Conservation (phyloP, 2,329 filamentous ascomycete genomes). For the Fusarium pseudograminearum region DNA sequence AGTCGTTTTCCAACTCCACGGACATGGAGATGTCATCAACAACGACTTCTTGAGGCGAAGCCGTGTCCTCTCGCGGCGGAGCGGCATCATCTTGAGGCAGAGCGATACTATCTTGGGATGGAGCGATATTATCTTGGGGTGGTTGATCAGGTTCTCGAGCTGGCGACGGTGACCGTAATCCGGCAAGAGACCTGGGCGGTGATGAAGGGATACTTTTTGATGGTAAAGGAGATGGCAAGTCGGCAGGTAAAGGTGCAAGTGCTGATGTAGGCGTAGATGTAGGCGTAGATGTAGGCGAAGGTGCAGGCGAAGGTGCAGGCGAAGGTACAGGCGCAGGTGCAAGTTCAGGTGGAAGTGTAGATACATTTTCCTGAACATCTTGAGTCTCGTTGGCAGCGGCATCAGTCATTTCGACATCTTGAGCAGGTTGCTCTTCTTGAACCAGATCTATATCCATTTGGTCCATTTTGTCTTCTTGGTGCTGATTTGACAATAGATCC, state of each 20-base stretch:
- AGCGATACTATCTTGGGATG: constrained; percentile 4
- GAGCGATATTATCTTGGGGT: constrained; percentile 8
- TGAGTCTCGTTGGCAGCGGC: constrained; percentile 3
- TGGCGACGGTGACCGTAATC: constrained; percentile 5
- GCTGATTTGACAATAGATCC: constrained; percentile 1
- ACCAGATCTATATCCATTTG: constrained; percentile 36
- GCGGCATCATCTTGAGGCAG: constrained; percentile 4
- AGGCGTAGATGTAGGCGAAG: too few relatives aligned
- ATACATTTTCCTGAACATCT: background rate
- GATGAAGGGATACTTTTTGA: constrained; percentile 9
- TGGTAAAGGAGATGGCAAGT: constrained; percentile 1
- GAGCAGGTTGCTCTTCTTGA: constrained; percentile 17
- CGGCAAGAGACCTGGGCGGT: constrained; percentile 8
- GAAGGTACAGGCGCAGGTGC: background rate
- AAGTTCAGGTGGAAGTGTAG: background rate
- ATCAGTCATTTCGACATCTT: constrained; percentile 42
- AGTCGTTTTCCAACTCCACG: constrained; percentile 13
- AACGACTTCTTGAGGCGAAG: constrained; percentile 12
- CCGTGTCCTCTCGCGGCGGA: constrained; percentile 2
- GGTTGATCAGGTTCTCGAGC: constrained; percentile 6
- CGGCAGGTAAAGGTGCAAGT: background rate
- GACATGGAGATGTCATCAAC: constrained; percentile 1
- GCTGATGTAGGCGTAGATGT: too few relatives aligned
- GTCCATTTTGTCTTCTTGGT: constrained; percentile 39
- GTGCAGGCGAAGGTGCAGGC: background rate